Evolutionary conservation across 2,329 filamentous ascomycete genomes (phyloP).

Genomic region (Thielaviopsis punctulata): DNA sequence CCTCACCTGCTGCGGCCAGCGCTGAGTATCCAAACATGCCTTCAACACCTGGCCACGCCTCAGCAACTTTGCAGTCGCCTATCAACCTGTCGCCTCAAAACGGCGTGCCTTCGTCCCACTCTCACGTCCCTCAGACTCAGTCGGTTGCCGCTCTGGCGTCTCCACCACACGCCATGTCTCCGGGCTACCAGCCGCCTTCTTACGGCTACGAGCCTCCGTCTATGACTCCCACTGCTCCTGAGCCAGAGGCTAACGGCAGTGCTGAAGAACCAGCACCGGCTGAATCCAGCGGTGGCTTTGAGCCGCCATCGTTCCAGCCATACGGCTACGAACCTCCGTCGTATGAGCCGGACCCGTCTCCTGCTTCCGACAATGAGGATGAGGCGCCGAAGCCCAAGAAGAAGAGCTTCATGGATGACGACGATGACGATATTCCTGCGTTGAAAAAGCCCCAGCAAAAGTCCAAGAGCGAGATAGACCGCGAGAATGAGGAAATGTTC

Average conservation of each 20-base stretch:
- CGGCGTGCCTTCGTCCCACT: slow-evolving; percentile 1
- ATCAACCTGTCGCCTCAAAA: slow-evolving; percentile 2
- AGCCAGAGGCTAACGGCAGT: not conserved
- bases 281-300: slow-evolving; percentile 27
- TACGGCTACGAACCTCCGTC: slow-evolving; percentile 40
- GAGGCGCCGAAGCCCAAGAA: slow-evolving; percentile 46
- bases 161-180: not conserved
- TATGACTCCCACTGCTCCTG: not conserved
- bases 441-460: slow-evolving; percentile 33
- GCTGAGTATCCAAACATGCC: not conserved
- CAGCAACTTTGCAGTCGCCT: slow-evolving; percentile 8
- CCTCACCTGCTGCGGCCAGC: not conserved
- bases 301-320: slow-evolving; percentile 45
- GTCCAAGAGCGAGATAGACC: slow-evolving; percentile 50
- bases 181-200: slow-evolving; percentile 27
- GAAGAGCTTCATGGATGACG: slow-evolving; percentile 67
- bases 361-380: slow-evolving; percentile 22
- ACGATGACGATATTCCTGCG: slow-evolving; percentile 51
- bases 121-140: not conserved
- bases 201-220: slow-evolving; percentile 35
- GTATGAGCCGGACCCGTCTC: slow-evolving; percentile 33
- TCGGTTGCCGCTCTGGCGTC: not conserved
- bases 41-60: not conserved
- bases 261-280: not conserved
- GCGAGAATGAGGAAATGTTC: slow-evolving; percentile 72